Base-by-base conservation (phyloP, 2,329 filamentous ascomycete species). In the Fusarium tanahbumbuense region DNA sequence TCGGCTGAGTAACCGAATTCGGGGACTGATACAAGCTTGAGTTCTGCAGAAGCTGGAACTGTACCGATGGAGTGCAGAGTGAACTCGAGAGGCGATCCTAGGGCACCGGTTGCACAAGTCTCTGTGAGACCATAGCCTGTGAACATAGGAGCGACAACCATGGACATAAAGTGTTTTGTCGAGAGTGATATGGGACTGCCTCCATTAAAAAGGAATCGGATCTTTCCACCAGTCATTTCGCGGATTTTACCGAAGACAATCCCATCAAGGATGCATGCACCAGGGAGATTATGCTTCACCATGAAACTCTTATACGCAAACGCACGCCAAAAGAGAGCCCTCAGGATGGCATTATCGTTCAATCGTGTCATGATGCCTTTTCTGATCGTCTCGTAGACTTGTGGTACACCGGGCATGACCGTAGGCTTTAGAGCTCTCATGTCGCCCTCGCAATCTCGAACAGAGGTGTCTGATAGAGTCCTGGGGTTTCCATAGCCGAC, bases 351-450 rank as follows among this genome's bases (percentile, higher is more conserved):
- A 73, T 89, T 89, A 67, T 91, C 87, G 76, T 92, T 91, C 55
- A 98, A 90, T 79, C 93, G 93, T 74, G 84, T 81, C 72, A 94
- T 84, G 75, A 99, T 92, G 53, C 96, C 95, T 84, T 98, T 99
- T 85, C 93, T 95, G 74, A 99, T 91, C 1, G 93, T 94, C 82
- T 99, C 96, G 93, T 94, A 99, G 28, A 98, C 92, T 59, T 97
- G 94, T 0, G 96, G 96, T 2, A 99, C 96, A 78, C 96, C 96
- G 25, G 97, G 91, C 78, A 99, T 87, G 77, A 97, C 87, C 1
- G 93, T 97, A 1, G 96, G 96, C 71, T 87, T 88, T 76, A 98
- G 91, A 76, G 97, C 94, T 61, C 92, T 91, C 82, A 98, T 97
- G 73, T 99, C 96, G 71, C 96, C 95, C 68, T 91, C 89, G 83